Base-by-base conservation (phyloP, 805 yeast genomes). In the Torulaspora indica region DNA sequence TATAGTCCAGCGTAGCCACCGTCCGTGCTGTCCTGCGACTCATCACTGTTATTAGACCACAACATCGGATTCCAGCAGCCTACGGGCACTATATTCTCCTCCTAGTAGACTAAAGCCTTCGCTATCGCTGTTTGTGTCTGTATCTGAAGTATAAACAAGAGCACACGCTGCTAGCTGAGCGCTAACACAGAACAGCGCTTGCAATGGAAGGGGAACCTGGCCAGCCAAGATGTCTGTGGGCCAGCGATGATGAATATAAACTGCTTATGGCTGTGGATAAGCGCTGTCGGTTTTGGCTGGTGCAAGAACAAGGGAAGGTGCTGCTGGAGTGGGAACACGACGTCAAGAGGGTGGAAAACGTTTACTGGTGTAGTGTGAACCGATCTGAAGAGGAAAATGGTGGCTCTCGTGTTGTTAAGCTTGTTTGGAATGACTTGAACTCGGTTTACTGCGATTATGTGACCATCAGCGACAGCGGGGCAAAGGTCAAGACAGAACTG, bases 1-100 rank as follows among this genome's bases (percentile, higher is more conserved):
- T 47, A 54, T 6, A 56, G 47, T 5, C 57, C 58, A n/a, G 42
- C 47, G 14, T 42, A 44, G 7, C 48, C 48, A 6, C 48, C 43
- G 18, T 39, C 37, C 17, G 49, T 48, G 23, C 44, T 43, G 9
- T 48, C 48, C 20, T 41, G 48, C 23, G 47, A 36, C 23, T 42
- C 44, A 5, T 46, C 49, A 4, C 36, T 32, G 22, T 20, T 28
- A 18, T 25, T 22, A 10, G 47, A 35, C 43, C 40, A 38, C 34
- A 43, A 22, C 47, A 43, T 43, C 9, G 37, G n/a, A 20, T 14
- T 31, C 17, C 4, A 13, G 15, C n/a, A n/a, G 3, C 23, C 30
- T 38, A 6, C 5, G 18, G 9, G n/a, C 24, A 22, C 23, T 14
- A 20, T 13, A 18, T 23, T 9, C 8, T 5, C 15, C 24, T 23